Evolutionary conservation across 1,284 basidiomycete species (phyloP), one percentile per base, ranked within the genome.

Genomic region (Apiotrichum porosum): DNA sequence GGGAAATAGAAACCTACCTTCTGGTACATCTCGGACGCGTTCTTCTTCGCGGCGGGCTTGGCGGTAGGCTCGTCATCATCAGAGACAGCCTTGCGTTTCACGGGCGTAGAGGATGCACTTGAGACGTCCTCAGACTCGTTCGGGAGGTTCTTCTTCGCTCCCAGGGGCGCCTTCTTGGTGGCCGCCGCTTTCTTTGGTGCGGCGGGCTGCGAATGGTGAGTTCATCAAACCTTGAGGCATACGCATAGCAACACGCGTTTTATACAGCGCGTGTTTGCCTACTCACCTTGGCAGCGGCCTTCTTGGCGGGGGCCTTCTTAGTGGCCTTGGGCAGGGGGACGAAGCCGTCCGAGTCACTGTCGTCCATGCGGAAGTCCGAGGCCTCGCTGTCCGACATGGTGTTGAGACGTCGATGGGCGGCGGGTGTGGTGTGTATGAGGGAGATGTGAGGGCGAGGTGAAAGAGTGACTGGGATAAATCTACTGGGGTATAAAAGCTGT

Each of bases 21-120:
- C 53, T 85, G 84, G 68, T 95, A 97, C 42, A 82, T 93, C 68
- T 97, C 89, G 14, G 89, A 91, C 0, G 88, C 90, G 9, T 82
- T 85, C 77, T 97, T 95, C 73, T 85, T 83, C 74, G 85, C 51
- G 8, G 52, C 57, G 9, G 61, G 42, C 14, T 60, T 55, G 17
- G 31, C 41, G 21, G 63, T 57, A 8, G 49, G 53, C n/a, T 38
- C 42, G 43, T 57, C 58, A 14, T 66, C 61, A 28, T 58, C 57
- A 2, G 61, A 58, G 12, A 44, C 51, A 4, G 39, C 38, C 42
- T 58, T 63, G 9, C 55, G 49, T 39, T 66, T 66, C 21, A 42
- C 21, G 4, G 72, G 68, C 17, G 65, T 68, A 18, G 75, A 71
- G 10, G 47, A 23, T 0, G 30, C 31, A 22, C 34, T 47, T 21